phyloP scores from a whole-genome alignment of 1,139 yeast genomes.

The Saccharomyces hybrid region DNA sequence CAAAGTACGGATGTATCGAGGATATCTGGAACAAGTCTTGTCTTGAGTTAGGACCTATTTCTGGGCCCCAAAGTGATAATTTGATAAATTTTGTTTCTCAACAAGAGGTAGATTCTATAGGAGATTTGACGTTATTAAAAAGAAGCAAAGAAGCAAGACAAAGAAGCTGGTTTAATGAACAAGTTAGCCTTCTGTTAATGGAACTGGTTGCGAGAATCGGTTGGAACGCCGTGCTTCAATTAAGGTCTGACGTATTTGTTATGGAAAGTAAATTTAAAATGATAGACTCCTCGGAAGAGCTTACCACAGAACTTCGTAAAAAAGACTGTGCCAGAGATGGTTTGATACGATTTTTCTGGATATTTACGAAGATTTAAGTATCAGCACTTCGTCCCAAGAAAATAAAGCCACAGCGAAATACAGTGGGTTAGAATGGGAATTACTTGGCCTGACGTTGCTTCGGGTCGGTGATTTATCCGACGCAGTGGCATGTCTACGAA shows the following conservation, averaged over 20 bases:
- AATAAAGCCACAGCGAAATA: slow-evolving; percentile 42
- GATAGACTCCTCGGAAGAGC: slow-evolving; percentile 41
- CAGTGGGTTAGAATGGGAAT: slow-evolving; percentile 85
- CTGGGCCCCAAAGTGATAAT: slow-evolving; percentile 48
- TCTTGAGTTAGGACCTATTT: slow-evolving; percentile 37
- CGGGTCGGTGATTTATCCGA: slow-evolving; percentile 71
- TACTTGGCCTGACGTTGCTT: slow-evolving; percentile 71
- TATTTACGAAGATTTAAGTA: slow-evolving; percentile 77
- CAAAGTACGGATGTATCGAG: slow-evolving; percentile 55
- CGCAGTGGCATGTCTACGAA: slow-evolving; percentile 68
- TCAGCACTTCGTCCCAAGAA: slow-evolving; percentile 52
- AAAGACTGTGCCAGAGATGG: slow-evolving; percentile 89
- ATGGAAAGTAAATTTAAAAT: slow-evolving; percentile 56
- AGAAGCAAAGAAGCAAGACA: slow-evolving; percentile 69
- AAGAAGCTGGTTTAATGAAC: slow-evolving; percentile 67
- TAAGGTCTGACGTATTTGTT: slow-evolving; percentile 77
- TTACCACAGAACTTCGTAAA: slow-evolving; percentile 36
- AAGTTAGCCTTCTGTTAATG: slow-evolving; percentile 52
- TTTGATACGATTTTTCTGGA: slow-evolving; percentile 78
- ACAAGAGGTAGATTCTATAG: slow-evolving; percentile 39
- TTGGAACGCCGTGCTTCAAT: slow-evolving; percentile 72
- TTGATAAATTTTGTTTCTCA: slow-evolving; percentile 33
- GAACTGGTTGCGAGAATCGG: slow-evolving; percentile 61
- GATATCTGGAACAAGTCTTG: slow-evolving; percentile 42
- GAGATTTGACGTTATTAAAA: slow-evolving; percentile 56